phyloP scores from a whole-genome alignment of 2,329 filamentous ascomycete species.

The Dryadomyces quercivorus region DNA sequence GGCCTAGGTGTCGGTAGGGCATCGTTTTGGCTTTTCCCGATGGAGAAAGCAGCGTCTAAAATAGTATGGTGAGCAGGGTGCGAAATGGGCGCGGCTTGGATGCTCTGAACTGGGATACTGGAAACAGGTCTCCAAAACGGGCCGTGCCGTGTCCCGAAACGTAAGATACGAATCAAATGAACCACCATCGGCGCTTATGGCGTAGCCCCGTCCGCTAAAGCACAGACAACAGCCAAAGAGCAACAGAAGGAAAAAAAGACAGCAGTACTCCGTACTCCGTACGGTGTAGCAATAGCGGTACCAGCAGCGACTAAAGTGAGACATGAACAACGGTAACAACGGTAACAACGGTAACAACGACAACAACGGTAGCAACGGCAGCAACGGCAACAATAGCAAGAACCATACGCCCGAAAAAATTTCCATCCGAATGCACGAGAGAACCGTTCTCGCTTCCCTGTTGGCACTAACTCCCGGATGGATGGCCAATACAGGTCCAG shows the following conservation, averaged over 20 bases:
- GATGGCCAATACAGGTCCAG: neutral
- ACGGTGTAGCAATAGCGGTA: neutral
- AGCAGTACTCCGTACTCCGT: neutral
- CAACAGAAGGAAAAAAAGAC: neutral
- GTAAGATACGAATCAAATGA: slow-evolving; percentile 3
- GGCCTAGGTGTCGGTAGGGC: neutral
- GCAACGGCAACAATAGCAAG: no score
- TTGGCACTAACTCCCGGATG: neutral
- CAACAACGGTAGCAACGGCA: no score
- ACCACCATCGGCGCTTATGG: neutral
- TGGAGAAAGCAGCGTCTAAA: neutral
- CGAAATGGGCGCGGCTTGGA: neutral
- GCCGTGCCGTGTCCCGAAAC: slow-evolving; percentile 13
- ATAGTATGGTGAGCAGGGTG: neutral
- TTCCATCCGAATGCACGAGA: no score
- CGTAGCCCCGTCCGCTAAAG: neutral
- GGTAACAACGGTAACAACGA: no score
- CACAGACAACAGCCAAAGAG: neutral
- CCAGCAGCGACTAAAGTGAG: no score
- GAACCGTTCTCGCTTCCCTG: no score
- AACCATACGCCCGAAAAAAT: no score
- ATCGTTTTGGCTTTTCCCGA: neutral
- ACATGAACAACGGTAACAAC: no score
- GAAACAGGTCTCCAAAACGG: slow-evolving; percentile 11
- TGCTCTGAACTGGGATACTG: neutral